phyloP scores from a whole-genome alignment of 2,329 filamentous ascomycete genomes.

The Lasiodiplodia sp. region DNA sequence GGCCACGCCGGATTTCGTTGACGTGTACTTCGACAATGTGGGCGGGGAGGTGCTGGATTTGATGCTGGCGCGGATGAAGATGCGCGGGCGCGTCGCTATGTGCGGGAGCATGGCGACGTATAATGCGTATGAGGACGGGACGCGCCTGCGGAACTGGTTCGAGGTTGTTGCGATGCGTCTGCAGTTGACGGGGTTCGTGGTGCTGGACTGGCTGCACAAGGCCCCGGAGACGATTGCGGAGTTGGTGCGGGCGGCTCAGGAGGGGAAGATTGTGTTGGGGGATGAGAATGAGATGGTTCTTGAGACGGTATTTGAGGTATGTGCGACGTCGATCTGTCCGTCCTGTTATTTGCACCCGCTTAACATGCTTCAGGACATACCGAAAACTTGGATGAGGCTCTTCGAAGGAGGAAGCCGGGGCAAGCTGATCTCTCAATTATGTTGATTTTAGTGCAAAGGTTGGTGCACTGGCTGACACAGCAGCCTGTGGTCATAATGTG shows the following conservation, averaged over 20 bases:
- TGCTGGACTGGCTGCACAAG: conserved; percentile 65
- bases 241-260: conserved; percentile 42
- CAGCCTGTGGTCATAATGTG: too few species aligned
- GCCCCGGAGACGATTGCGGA: background rate
- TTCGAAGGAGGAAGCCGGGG: conserved; percentile 41
- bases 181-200: conserved; percentile 65
- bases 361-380: conserved; percentile 55
- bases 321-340: too few species aligned
- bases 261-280: conserved; percentile 55
- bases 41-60: conserved; percentile 57
- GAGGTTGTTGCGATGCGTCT: conserved; percentile 52
- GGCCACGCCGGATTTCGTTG: conserved; percentile 57
- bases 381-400: conserved; percentile 57
- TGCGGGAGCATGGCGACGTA: conserved; percentile 55
- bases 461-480: too few species aligned
- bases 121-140: conserved; percentile 40
- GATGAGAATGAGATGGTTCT: conserved; percentile 55
- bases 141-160: conserved; percentile 49
- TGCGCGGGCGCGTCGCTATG: conserved; percentile 49
- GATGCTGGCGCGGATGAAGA: conserved; percentile 53
- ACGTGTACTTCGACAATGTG: conserved; percentile 62
- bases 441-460: too few species aligned
- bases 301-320: too few species aligned
- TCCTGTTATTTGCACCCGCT: conserved; percentile 42
- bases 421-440: too few species aligned